Evolutionary conservation across 768 basidiomycete species (phyloP).

Genomic region (Lactifluus hygrophoroides): DNA sequence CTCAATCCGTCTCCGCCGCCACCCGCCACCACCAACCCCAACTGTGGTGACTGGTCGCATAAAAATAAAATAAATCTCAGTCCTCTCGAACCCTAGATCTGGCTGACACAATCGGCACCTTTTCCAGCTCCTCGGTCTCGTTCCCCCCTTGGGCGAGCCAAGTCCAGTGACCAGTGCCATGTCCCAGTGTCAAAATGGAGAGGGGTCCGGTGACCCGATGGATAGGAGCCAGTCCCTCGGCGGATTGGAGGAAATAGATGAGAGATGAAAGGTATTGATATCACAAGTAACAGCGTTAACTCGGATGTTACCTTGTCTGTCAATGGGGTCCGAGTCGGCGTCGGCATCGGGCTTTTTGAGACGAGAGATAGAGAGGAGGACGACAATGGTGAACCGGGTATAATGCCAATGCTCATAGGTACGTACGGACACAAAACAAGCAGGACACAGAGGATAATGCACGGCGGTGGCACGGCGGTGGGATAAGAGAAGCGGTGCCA

Average conservation of each 20-base stretch:
- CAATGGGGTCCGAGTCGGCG: no score
- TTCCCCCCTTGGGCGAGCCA: no score
- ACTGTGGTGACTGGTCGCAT: no score
- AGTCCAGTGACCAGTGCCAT: no score
- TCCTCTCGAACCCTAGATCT: neutral
- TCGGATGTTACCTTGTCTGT: no score
- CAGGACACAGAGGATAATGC: slow-evolving; percentile 1
- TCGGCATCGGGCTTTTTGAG: neutral
- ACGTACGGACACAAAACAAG: neutral
- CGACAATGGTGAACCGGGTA: neutral
- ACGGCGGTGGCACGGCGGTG: neutral
- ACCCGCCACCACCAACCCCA: neutral
- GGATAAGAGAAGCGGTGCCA: neutral
- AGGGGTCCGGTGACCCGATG: neutral
- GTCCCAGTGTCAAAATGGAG: neutral
- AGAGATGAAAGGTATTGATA: neutral
- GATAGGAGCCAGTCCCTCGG: slow-evolving; percentile 2
- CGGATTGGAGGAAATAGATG: no score
- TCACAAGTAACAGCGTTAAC: no score
- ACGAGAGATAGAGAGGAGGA: neutral
- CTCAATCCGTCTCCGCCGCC: no score
- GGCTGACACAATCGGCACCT: neutral
- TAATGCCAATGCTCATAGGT: slow-evolving; percentile 8
- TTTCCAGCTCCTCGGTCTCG: neutral
- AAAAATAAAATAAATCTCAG: no score